Evolutionary conservation across 805 yeast genomes (phyloP), one percentile per base, ranked within the genome.

Genomic region (Candida boidinii): DNA sequence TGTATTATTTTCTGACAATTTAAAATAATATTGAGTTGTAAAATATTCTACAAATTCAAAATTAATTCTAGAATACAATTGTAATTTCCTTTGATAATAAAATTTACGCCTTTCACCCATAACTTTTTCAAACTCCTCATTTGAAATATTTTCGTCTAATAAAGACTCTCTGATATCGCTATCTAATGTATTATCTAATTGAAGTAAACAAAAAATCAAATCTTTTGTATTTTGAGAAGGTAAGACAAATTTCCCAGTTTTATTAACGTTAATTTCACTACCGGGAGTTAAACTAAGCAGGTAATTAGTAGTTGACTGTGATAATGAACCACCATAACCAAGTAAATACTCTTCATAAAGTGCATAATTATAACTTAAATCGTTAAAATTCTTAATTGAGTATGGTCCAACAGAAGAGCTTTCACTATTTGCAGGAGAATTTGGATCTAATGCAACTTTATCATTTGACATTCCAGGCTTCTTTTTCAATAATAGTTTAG

Each of bases 31-130:
- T 17, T 38, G 34, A 4, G 39, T 31, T 7, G 39, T 38, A 23
- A 33, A 38, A 24, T 35, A 38, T 11, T 38, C 41, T 19, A 36
- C 36, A 33, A 31, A 38, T 16, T 36, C 33, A 21, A 38, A 38
- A 19, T 38, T 29, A 9, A 38, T 29, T 17, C 36, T 37, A 16
- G 28, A 22, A 29, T 32, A 38, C 8, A 38, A n/a, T 34, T 33
- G 31, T 26, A 35, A 28, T 32, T 28, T 2, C 12, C 10, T 6
- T 27, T 17, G 4, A n/a, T 11, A 14, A 17, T 10, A 30, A 25
- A 29, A 18, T 30, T 17, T 7, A 7, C 29, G 11, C n/a, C 23
- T 4, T 11, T 10, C 13, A 5, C n/a, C 16, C 12, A 8, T 15
- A 15, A 17, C 15, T 15, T 26, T 12, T 16, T 26, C 19, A 26